A percentile compares a stretch with the other conserved stretches of the same genome.
Evolutionary conservation across 2,329 filamentous ascomycete genomes (phyloP).

Genomic region (Ascochyta viciae-villosae): DNA sequence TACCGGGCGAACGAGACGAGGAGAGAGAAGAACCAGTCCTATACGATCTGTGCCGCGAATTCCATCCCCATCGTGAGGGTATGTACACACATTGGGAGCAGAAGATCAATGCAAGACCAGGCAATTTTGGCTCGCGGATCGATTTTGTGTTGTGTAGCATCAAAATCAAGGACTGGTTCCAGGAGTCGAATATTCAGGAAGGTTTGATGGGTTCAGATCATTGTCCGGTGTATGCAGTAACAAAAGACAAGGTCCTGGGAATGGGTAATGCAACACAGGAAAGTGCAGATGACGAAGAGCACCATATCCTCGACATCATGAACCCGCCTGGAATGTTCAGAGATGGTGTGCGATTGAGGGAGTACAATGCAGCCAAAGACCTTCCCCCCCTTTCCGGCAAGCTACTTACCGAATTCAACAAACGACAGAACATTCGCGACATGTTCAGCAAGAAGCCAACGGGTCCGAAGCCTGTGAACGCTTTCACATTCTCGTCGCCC

Average conservation of each 20-base stretch:
- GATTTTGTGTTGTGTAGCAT: conserved; percentile 90
- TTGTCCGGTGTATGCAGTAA: conserved; percentile 84
- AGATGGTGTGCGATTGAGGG: conserved; percentile 68
- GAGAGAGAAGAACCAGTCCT: conserved; percentile 74
- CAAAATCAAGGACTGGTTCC: conserved; percentile 81
- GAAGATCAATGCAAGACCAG: conserved; percentile 91
- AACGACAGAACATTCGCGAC: conserved; percentile 83
- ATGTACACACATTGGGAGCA: conserved; percentile 99
- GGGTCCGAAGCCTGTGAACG: conserved; percentile 12
- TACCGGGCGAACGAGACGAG: conserved; percentile 71
- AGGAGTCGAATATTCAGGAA: conserved; percentile 85
- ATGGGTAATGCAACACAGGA: conserved; percentile 5
- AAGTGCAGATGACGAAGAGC: conserved; percentile 48
- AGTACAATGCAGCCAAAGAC: conserved; percentile 69
- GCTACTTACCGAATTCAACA: conserved; percentile 86
- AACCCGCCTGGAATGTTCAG: conserved; percentile 77
- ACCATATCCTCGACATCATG: conserved; percentile 73
- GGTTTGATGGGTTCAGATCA: conserved; percentile 94
- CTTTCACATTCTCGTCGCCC: background rate
- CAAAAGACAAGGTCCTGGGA: conserved; percentile 68
- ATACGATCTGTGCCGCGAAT: conserved; percentile 83
- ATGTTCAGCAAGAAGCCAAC: conserved; percentile 72
- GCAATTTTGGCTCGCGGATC: conserved; percentile 90
- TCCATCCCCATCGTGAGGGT: conserved; percentile 77
- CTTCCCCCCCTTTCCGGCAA: conserved; percentile 78